Evolutionary conservation across 306 rosid species (phyloP).

Genomic region (Cercis canadensis): DNA sequence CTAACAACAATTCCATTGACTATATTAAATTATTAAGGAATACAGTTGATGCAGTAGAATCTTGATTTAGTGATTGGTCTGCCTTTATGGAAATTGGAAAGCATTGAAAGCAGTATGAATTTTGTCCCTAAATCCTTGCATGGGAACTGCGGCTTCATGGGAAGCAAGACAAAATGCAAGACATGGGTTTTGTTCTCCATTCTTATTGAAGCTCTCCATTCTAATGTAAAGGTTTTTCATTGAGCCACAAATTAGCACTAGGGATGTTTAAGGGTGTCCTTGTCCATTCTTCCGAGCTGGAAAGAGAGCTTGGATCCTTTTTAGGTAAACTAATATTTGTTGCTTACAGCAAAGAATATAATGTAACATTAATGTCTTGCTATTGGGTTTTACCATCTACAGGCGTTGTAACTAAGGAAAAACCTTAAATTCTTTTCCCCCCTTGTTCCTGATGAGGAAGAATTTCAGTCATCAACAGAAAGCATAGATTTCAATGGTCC

Average conservation of each 20-base stretch:
- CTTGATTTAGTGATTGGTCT: conserved; percentile 38
- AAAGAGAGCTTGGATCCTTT: no score
- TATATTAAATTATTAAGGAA: conserved; percentile 44
- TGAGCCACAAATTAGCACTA: conserved; percentile 20
- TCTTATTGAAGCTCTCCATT: conserved; percentile 27
- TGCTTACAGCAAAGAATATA: no score
- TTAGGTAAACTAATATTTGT: no score
- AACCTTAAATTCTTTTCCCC: no score
- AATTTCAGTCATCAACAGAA: no score
- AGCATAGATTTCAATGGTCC: no score
- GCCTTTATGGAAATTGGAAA: conserved; percentile 12
- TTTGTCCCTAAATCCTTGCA: background rate
- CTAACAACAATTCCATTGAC: conserved; percentile 14
- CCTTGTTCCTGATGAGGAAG: no score
- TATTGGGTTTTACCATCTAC: no score
- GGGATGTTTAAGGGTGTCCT: conserved; percentile 11
- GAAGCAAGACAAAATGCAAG: conserved; percentile 29
- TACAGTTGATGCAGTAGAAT: conserved; percentile 41
- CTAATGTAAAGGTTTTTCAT: conserved; percentile 7
- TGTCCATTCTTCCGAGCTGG: no score
- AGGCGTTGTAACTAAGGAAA: no score
- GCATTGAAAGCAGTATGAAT: conserved; percentile 3
- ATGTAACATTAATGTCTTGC: no score
- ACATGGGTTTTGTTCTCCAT: conserved; percentile 12
- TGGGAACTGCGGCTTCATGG: no score